Base-by-base conservation (phyloP, 495 filamentous ascomycete genomes). In the Penicillium ucsense region DNA sequence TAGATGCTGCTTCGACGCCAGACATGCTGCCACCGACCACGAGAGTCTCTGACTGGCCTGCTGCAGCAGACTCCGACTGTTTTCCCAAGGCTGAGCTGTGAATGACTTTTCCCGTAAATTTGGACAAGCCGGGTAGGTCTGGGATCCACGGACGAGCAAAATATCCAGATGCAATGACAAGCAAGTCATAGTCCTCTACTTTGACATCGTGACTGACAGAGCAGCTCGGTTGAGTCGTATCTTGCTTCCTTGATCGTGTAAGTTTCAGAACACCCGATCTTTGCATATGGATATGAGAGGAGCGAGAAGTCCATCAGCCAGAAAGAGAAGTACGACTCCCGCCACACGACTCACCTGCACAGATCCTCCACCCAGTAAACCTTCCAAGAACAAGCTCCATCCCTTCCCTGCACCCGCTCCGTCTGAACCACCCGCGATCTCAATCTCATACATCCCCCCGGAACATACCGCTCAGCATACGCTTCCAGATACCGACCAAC, bases 1-100 rank as follows among this genome's bases (percentile, higher is more conserved):
- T 77, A 20, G 82, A 80, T 5, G 85, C 86, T 36, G 82, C 79
- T 67, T 94, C 89, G 6, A 81, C 76, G 0, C 86, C 87, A 11
- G 85, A 91, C 76, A 94, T 88, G 47, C 86, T 85, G 3, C 88
- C 88, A 4, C 89, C 89, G 6, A 91, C 74, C 9, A 95, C 75
- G 3, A 90, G 73, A 41, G 94, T 77, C 54, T 83, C 85, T 33
- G 2, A 38, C 37, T 6, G 27, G 40, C 31, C 54, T 50, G 1
- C 50, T 31, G 5, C 37, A 37, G 5, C 59, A 2, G 70, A 48
- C 35, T 60, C 55, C 0, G 58, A 55, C 6, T 59, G 46, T 35
- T 47, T 53, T 10, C 66, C 59, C 10, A 76, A 54, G 0, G 59
- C 54, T 1, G 85, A 86, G 55, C 79, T 89, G 49, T 88, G 86